Conservation (phyloP, 2,329 filamentous ascomycete species). For the Fusarium brachygibbosum region DNA sequence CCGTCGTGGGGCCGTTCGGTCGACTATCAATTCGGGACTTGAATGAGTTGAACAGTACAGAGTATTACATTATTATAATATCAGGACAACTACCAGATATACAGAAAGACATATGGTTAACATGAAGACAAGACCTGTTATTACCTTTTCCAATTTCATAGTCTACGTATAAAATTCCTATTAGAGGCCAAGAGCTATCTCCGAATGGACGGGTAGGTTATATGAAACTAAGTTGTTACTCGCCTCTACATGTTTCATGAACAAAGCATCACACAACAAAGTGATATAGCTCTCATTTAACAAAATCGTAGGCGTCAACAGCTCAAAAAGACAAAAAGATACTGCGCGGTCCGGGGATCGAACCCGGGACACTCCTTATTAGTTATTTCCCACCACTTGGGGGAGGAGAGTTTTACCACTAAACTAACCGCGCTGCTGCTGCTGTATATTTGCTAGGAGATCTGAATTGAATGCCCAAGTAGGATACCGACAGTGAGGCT, state of each 20-base stretch:
- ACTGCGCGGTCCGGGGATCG: constrained; percentile 54
- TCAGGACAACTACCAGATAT: not conserved
- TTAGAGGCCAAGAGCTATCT: too few relatives aligned
- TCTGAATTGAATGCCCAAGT: constrained; percentile 1
- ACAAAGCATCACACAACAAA: not conserved
- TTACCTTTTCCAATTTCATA: not conserved
- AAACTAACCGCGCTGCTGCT: constrained; percentile 53
- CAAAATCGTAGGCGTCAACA: not conserved
- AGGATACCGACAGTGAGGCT: not conserved
- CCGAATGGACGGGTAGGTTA: too few relatives aligned
- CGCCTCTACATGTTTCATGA: too few relatives aligned
- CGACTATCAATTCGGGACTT: constrained; percentile 23
- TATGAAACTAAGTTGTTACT: too few relatives aligned
- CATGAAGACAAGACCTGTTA: not conserved
- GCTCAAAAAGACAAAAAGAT: constrained; percentile 12
- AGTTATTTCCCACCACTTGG: constrained; percentile 46
- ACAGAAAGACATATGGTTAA: not conserved
- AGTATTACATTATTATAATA: not conserved
- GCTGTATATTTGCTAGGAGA: constrained; percentile 21
- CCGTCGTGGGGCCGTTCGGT: not conserved
- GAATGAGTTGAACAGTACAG: too few relatives aligned
- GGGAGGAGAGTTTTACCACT: constrained; percentile 58
- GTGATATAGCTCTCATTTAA: not conserved
- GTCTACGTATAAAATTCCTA: not conserved
- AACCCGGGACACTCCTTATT: constrained; percentile 53